phyloP scores from a whole-genome alignment of 805 yeast genomes.

The Myxozyma mucilagina region DNA sequence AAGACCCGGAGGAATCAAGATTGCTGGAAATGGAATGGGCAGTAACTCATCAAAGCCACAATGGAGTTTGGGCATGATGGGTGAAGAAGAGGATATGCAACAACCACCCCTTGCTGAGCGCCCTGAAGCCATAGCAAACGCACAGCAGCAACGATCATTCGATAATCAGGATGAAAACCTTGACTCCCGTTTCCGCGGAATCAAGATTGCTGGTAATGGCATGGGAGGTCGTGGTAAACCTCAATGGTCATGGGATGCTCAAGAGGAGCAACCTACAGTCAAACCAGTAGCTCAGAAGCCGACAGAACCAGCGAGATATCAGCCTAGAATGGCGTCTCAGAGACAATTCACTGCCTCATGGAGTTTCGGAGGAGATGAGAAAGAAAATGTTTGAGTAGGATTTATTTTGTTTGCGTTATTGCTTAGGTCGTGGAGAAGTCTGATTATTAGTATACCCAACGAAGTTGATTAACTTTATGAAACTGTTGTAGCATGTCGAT shows the following conservation, averaged over 20 bases:
- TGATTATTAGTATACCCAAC: constrained; percentile 1
- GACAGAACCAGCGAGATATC: constrained; percentile 11
- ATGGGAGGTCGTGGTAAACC: constrained; percentile 28
- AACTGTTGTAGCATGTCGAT: not conserved
- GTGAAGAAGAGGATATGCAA: constrained; percentile 8
- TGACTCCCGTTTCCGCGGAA: constrained; percentile 15
- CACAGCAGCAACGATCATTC: not conserved
- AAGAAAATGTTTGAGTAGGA: constrained; percentile 15
- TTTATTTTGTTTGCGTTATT: not conserved
- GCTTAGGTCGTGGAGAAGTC: not conserved
- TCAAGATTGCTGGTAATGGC: constrained; percentile 28
- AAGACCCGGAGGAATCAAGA: constrained; percentile 12
- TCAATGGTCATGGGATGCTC: constrained; percentile 17
- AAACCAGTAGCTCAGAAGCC: not conserved
- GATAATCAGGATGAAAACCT: constrained; percentile 1
- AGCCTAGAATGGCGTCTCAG: constrained; percentile 18
- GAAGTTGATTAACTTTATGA: not conserved
- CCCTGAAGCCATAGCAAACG: not conserved
- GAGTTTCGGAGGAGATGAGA: constrained; percentile 26
- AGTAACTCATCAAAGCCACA: constrained; percentile 13
- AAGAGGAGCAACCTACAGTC: not conserved
- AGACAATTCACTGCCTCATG: constrained; percentile 26
- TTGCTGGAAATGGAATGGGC: constrained; percentile 31
- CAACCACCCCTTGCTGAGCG: constrained; percentile 6
- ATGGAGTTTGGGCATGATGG: constrained; percentile 8